Base-by-base conservation (phyloP, 2,329 filamentous ascomycete genomes). In the Aspergillus pseudotamarii region DNA sequence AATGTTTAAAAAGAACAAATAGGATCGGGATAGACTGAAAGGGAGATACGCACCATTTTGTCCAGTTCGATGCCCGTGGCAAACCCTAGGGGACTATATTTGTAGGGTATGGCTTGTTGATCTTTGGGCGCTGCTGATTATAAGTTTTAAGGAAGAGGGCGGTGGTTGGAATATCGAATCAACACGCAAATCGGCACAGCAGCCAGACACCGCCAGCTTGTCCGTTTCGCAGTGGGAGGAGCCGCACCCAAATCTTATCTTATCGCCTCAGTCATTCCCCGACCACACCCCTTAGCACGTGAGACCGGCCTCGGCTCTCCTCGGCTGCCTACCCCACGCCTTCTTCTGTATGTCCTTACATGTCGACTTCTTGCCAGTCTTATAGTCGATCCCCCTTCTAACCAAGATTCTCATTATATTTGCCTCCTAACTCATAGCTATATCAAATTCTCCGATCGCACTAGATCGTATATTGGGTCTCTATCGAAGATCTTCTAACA, bases 131-230 rank as follows among this genome's bases (percentile, higher is more conserved):
- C 23, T 30, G 11, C 46, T 50, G 28, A 28, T 16, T 38, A 38
- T 36, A 26, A 28, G 36, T 23, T 11, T 19, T 14, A 30, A 28
- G 28, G 21, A 41, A 58, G 61, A 58, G 61, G 50, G 55, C 53
- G 61, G 59, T 34, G 34, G 55, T 45, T 45, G 56, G 58, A 58
- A 59, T 45, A 58, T 48, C 23, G 50, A 63, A 58, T 61, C 55
- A 58, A 62, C 57, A 43, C 45, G 60, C 61, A 63, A 59, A 56
- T n/a, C 57, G 45, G 38, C 61, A 46, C 45, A 28, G 48, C 60
- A 66, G 60, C 66, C 64, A 68, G 69, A 64, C 67, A 71, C 66
- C 63, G 68, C 69, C 71, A 72, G 66, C 61, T 70, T 70, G 71
- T 68, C 66, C 68, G 60, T 68, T 71, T 70, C 59, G 63, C 63